Percentiles rank a stretch among this genome's conserved stretches.
Conservation (phyloP, 83 land plant species). For the Picea abies region DNA sequence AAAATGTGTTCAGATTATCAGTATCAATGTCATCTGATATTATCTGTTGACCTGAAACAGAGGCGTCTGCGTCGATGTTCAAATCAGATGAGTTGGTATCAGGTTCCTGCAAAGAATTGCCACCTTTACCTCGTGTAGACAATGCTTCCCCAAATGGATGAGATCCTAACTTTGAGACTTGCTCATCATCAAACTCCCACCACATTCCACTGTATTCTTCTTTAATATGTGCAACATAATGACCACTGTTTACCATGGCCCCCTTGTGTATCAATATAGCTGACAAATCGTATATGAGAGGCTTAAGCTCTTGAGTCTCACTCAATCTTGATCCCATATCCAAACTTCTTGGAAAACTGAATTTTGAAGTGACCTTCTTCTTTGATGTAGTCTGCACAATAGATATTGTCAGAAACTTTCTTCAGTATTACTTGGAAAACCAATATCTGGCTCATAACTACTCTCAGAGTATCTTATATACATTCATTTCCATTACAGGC, state of each 20-base stretch:
- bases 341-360: slow-evolving; percentile 77
- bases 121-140: slow-evolving; percentile 29
- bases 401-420: neutral
- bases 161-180: slow-evolving; percentile 78
- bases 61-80: slow-evolving; percentile 23
- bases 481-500: slow-evolving; percentile 4
- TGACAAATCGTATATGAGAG: slow-evolving; percentile 73
- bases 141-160: slow-evolving; percentile 82
- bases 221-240: slow-evolving; percentile 93
- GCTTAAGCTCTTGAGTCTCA: slow-evolving; percentile 30
- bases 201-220: slow-evolving; percentile 82
- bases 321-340: slow-evolving; percentile 75
- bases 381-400: slow-evolving; percentile 78
- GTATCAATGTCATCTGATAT: slow-evolving; percentile 14
- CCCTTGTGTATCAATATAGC: slow-evolving; percentile 97
- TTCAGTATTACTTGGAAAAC: neutral
- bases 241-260: slow-evolving; percentile 91
- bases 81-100: slow-evolving; percentile 14
- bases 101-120: slow-evolving; percentile 10
- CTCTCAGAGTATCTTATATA: neutral
- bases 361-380: slow-evolving; percentile 90
- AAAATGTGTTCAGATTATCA: slow-evolving; percentile 39
- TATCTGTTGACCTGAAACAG: slow-evolving; percentile 7
- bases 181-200: slow-evolving; percentile 99
- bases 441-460: neutral